phyloP scores from a whole-genome alignment of 148 eudicot species.

The Rhododendron ovatum region DNA sequence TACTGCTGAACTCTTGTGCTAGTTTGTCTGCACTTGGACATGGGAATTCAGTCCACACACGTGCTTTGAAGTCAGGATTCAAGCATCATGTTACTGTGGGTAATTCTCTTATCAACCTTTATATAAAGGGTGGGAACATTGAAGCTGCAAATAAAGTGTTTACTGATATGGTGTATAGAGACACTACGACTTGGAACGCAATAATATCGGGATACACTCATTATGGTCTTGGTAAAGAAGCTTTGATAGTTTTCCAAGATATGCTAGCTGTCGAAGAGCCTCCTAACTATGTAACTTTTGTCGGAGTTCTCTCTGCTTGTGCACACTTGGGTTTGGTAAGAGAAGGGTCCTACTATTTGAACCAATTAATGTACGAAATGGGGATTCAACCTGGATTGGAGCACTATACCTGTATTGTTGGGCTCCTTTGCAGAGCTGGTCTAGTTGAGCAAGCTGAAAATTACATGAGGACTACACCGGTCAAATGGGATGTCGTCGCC shows the following conservation, averaged over 20 bases:
- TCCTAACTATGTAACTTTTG: conserved; percentile 40
- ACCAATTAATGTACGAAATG: conserved; percentile 28
- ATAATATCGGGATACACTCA: conserved; percentile 42
- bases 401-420: conserved; percentile 49
- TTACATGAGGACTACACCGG: conserved; percentile 31
- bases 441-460: conserved; percentile 36
- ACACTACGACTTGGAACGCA: conserved; percentile 33
- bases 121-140: conserved; percentile 30
- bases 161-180: conserved; percentile 18
- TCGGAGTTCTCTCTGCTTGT: conserved; percentile 50
- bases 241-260: conserved; percentile 28
- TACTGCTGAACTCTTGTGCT: conserved; percentile 40
- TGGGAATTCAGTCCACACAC: conserved; percentile 38
- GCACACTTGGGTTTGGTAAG: conserved; percentile 39
- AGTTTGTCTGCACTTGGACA: conserved; percentile 35
- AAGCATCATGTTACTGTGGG: conserved; percentile 26
- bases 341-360: conserved; percentile 37
- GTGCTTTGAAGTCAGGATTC: conserved; percentile 33
- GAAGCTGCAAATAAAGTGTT: conserved; percentile 33
- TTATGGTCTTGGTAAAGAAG: conserved; percentile 46
- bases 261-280: conserved; percentile 31
- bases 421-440: conserved; percentile 42
- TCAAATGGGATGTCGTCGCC: conserved; percentile 44
- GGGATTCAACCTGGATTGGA: conserved; percentile 45
- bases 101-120: conserved; percentile 38